Conservation (phyloP, 2,329 filamentous ascomycete species). For the Aspergillus brunneoviolaceus region DNA sequence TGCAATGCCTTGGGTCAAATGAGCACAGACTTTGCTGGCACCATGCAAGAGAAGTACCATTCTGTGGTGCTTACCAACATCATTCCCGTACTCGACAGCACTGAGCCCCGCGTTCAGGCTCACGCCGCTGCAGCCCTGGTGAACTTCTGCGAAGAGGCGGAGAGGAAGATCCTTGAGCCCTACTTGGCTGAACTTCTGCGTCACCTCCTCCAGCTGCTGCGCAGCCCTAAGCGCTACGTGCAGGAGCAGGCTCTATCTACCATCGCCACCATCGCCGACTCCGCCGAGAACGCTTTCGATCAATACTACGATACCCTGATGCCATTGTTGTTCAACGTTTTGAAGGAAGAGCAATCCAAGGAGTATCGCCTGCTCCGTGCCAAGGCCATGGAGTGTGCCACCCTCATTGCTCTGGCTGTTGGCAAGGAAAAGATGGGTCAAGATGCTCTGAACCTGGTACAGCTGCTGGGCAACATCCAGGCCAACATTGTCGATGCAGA, state of each 20-base stretch:
- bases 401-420: constrained; percentile 87
- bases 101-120: constrained; percentile 91
- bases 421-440: constrained; percentile 87
- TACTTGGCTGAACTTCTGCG: constrained; percentile 86
- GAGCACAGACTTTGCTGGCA: constrained; percentile 98
- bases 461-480: constrained; percentile 85
- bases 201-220: constrained; percentile 81
- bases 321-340: constrained; percentile 86
- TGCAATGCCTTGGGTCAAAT: constrained; percentile 99
- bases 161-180: constrained; percentile 85
- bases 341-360: constrained; percentile 87
- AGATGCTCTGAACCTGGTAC: constrained; percentile 83
- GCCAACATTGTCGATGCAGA: constrained; percentile 82
- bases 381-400: constrained; percentile 99
- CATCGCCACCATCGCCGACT: constrained; percentile 98
- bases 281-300: constrained; percentile 88
- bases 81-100: constrained; percentile 84
- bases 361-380: constrained; percentile 87
- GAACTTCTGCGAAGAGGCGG: constrained; percentile 98
- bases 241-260: constrained; percentile 97
- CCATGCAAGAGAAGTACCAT: constrained; percentile 96
- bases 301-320: constrained; percentile 96
- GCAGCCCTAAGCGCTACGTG: constrained; percentile 91
- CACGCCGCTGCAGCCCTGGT: constrained; percentile 97
- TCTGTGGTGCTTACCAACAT: constrained; percentile 83